Evolutionary conservation across 176 grass and related monocot species (phyloP), one percentile per base, ranked within the genome.

Genomic region (Hsuehochloa calcarea): DNA sequence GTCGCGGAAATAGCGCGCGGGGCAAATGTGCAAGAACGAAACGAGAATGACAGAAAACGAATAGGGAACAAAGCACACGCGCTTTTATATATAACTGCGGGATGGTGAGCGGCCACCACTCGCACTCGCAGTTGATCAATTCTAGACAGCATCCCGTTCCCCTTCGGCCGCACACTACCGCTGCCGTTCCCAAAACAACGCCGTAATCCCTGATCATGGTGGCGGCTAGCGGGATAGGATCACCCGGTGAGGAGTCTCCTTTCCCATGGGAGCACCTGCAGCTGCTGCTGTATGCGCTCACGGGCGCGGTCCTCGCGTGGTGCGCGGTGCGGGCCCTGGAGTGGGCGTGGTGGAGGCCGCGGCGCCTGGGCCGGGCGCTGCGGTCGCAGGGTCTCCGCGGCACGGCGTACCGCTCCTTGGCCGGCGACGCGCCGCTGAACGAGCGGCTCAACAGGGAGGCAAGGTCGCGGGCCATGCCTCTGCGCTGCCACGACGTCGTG

Each of bases 291-390:
- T 83, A 20, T 44, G 71, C 46, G 22, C 31, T 41, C 9, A 31
- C 58, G 8, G 82, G 43, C 37, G 84, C 74, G 50, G 54, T 23
- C 15, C 0, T 85, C 3, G 75, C 82, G 16, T 94, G 87, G 92
- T 88, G 80, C 82, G 84, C 58, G 10, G 69, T 83, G 7, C 77
- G 75, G 82, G 58, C 13, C 34, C 5, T 96, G 68, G 84, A 91
- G 70, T 93, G 86, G 91, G 87, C 79, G 4, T 96, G 91, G 93
- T 87, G 89, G 80, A 81, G 52, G 59, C 93, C 93, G 43, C 85
- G 72, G 39, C 86, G 91, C 8, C 86, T 89, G 12, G 84, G 61
- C 0, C 52, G 77, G 23, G 82, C 25, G 75, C 88, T 96, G 6
- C 67, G 91, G 45, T 17, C 91, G 65, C 93, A 93, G 82, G 93